These are phyloP conservation scores for Marsdenia floribunda DNA, from an alignment of 257 asterid species.

Conservation along the genomic window DNA sequence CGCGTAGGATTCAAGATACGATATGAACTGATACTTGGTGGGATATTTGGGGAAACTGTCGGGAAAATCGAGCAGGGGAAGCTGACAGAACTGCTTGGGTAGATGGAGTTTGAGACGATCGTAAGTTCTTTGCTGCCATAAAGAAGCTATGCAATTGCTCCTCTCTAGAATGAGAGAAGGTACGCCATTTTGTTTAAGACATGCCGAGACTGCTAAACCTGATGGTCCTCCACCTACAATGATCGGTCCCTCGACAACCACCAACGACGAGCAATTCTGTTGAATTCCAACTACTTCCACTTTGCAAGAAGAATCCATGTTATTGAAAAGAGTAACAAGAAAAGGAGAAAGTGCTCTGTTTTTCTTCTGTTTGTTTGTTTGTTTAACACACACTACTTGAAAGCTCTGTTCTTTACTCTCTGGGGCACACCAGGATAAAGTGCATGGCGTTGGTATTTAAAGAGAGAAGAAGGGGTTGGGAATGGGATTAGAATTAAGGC, in stretches of 20 bases:
- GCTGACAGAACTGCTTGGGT: conserved; percentile 67
- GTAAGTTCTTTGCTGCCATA: conserved; percentile 73
- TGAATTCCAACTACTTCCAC: conserved; percentile 21
- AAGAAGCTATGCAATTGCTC: conserved; percentile 66
- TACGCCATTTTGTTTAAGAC: conserved; percentile 57
- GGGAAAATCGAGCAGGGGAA: conserved; percentile 60
- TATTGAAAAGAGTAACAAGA: neutral
- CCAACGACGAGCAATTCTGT: conserved; percentile 10
- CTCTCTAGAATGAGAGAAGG: conserved; percentile 66
- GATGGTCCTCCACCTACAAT: conserved; percentile 93
- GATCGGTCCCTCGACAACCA: conserved; percentile 47
- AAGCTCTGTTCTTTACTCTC: neutral
- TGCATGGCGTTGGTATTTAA: conserved; percentile 24
- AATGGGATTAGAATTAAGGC: neutral
- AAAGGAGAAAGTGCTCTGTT: conserved; percentile 7
- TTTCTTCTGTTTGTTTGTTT: conserved; percentile 7
- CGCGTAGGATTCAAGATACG: conserved; percentile 68
- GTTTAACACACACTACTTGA: too few relatives aligned
- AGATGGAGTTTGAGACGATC: conserved; percentile 89
- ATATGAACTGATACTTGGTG: conserved; percentile 53
- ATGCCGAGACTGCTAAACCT: conserved; percentile 88
- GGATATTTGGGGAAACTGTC: conserved; percentile 66
- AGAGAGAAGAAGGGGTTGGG: conserved; percentile 7
- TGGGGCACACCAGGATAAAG: neutral
- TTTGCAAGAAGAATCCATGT: conserved; percentile 36